A percentile compares a stretch with the other conserved stretches of the same genome.
Evolutionary conservation across 768 basidiomycete species (phyloP).

Genomic region (Mycena capillaripes): DNA sequence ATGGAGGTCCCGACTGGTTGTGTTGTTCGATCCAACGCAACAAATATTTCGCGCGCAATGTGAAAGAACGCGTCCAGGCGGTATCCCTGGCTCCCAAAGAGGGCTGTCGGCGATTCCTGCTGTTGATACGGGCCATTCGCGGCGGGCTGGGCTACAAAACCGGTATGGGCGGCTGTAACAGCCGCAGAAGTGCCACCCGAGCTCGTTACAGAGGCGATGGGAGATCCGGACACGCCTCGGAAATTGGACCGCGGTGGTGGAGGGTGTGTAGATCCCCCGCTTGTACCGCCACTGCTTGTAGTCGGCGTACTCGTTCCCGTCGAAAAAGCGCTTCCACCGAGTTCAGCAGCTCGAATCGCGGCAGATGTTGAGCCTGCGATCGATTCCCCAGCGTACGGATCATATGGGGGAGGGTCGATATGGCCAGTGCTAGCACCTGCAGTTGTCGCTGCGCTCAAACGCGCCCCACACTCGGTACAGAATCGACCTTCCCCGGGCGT

Average conservation of each 20-base stretch:
- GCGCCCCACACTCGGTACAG: constrained; percentile 32
- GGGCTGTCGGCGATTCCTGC: constrained; percentile 29
- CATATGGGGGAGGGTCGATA: constrained; percentile 4
- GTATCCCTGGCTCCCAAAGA: constrained; percentile 36
- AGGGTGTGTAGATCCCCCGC: neutral
- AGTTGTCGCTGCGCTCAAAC: constrained; percentile 3
- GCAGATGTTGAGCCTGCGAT: neutral
- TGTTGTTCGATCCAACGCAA: constrained; percentile 27
- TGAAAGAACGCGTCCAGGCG: constrained; percentile 26
- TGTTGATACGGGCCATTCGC: neutral
- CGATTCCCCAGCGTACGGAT: neutral
- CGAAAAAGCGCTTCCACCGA: constrained; percentile 2
- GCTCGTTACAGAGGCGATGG: constrained; percentile 5
- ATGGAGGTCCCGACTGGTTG: constrained; percentile 26
- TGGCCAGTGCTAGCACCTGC: neutral
- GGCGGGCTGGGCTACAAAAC: constrained; percentile 6
- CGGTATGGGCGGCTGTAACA: neutral
- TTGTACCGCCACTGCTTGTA: neutral
- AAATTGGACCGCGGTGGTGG: constrained; percentile 5
- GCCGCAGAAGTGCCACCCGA: constrained; percentile 16
- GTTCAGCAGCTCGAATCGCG: neutral
- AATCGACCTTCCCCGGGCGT: constrained; percentile 35
- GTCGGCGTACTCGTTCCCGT: neutral
- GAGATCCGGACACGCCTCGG: constrained; percentile 14
- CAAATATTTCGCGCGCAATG: constrained; percentile 33